Evolutionary conservation across 192 early-diverging fungal genomes (phyloP).

Genomic region (Dissophora ornata): DNA sequence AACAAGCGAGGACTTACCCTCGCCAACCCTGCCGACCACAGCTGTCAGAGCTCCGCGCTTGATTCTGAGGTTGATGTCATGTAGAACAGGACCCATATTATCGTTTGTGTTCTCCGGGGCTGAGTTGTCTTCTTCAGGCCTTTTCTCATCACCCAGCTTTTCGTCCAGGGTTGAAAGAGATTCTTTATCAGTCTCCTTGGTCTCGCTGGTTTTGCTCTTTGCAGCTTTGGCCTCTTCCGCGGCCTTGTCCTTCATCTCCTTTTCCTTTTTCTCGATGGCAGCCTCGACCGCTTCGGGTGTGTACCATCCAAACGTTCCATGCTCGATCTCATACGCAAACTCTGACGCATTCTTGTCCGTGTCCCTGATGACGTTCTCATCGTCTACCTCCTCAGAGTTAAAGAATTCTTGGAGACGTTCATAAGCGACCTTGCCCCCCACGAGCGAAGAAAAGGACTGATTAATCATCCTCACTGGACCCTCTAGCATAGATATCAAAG

Average conservation of each 20-base stretch:
- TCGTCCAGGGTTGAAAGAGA: background rate
- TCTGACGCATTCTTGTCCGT: conserved; percentile 9
- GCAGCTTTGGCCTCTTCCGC: conserved; percentile 1
- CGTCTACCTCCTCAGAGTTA: conserved; percentile 77
- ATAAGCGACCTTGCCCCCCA: conserved; percentile 77
- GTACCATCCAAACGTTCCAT: conserved; percentile 53
- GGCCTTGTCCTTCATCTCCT: conserved; percentile 24
- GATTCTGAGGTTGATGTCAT: conserved; percentile 41
- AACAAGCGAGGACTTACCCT: conserved; percentile 62
- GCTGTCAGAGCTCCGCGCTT: conserved; percentile 55
- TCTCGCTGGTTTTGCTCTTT: background rate
- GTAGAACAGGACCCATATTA: conserved; percentile 38
- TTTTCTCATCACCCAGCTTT: background rate
- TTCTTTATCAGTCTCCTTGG: background rate
- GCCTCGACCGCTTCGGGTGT: conserved; percentile 37
- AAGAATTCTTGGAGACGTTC: conserved; percentile 74
- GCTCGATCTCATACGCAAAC: conserved; percentile 21
- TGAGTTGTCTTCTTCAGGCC: no score
- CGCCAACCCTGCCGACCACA: conserved; percentile 60
- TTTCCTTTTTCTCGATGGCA: conserved; percentile 14
- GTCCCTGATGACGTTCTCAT: conserved; percentile 58
- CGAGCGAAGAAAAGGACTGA: conserved; percentile 65
- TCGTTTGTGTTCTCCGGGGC: conserved; percentile 4
- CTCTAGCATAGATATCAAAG: conserved; percentile 81
- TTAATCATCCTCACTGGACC: conserved; percentile 76